These are phyloP conservation scores for Boletellus ananas DNA, from an alignment of 768 basidiomycete genomes.

Conservation along the genomic window DNA sequence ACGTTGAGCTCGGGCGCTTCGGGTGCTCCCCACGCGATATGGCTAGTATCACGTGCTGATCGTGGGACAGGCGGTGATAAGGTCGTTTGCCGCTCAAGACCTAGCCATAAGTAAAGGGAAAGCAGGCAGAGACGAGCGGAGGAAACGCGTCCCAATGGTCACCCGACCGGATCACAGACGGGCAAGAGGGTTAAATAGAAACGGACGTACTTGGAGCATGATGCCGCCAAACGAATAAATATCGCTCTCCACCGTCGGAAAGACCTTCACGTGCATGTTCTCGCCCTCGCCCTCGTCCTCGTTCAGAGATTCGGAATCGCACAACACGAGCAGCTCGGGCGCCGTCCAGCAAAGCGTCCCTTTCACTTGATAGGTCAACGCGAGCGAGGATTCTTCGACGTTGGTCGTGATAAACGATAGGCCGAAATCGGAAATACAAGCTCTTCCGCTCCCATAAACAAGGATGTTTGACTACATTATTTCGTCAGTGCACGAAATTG, in stretches of 20 bases:
- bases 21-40: conserved; percentile 14
- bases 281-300: neutral
- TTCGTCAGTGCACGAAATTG: neutral
- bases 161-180: neutral
- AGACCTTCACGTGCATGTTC: neutral
- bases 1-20: conserved; percentile 3
- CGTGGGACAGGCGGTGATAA: conserved; percentile 19
- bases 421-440: conserved; percentile 45
- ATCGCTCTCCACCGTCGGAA: conserved; percentile 33
- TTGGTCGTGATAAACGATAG: conserved; percentile 39
- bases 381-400: conserved; percentile 30
- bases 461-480: conserved; percentile 41
- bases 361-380: conserved; percentile 27
- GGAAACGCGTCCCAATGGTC: too few relatives aligned
- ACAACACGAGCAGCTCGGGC: conserved; percentile 33
- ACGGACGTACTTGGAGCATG: conserved; percentile 20
- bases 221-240: conserved; percentile 32
- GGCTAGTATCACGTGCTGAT: conserved; percentile 17
- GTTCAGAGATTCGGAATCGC: neutral
- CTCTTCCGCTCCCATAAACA: conserved; percentile 39
- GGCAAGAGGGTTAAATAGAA: too few relatives aligned
- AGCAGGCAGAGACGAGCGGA: neutral
- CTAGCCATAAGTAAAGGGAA: conserved; percentile 2
- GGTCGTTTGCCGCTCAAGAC: conserved; percentile 21
- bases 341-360: conserved; percentile 53